Conservation (phyloP, 2,329 filamentous ascomycete genomes). For the Aspergillus hortae region DNA sequence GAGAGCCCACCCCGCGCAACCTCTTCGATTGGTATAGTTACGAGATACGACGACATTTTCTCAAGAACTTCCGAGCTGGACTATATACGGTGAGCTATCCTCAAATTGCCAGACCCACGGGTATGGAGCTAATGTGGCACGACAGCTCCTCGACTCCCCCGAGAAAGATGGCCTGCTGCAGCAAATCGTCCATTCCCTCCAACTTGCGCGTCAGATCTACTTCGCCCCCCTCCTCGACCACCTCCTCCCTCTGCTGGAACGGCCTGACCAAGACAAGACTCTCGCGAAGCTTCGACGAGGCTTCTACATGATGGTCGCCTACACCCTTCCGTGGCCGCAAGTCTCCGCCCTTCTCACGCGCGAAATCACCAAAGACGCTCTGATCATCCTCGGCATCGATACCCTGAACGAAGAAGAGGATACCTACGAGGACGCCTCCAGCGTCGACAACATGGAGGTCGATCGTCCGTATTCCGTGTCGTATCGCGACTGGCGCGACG, state of each 20-base stretch:
- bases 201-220: constrained; percentile 36
- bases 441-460: constrained; percentile 35
- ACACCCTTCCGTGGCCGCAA: constrained; percentile 41
- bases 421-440: constrained; percentile 12
- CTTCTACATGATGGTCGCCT: constrained; percentile 47
- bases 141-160: constrained; percentile 23
- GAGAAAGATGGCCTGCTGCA: constrained; percentile 25
- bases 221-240: constrained; percentile 33
- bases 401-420: constrained; percentile 24
- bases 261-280: constrained; percentile 24
- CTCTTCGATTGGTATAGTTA: constrained; percentile 43
- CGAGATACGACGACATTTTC: constrained; percentile 42
- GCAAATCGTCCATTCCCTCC: constrained; percentile 32
- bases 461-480: constrained; percentile 34
- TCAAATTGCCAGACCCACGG: background rate
- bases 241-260: constrained; percentile 27
- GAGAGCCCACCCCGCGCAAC: constrained; percentile 20
- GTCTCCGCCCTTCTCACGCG: constrained; percentile 44
- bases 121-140: constrained; percentile 4
- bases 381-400: constrained; percentile 41
- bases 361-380: constrained; percentile 43
- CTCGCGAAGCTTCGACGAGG: constrained; percentile 39
- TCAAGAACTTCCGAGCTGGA: constrained; percentile 33
- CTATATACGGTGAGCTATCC: constrained; percentile 29
- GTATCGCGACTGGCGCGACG: constrained; percentile 36